Percentiles rank a stretch among this genome's conserved stretches.
phyloP scores from a whole-genome alignment of 2,329 filamentous ascomycete genomes.

The Xylaria sp. region DNA sequence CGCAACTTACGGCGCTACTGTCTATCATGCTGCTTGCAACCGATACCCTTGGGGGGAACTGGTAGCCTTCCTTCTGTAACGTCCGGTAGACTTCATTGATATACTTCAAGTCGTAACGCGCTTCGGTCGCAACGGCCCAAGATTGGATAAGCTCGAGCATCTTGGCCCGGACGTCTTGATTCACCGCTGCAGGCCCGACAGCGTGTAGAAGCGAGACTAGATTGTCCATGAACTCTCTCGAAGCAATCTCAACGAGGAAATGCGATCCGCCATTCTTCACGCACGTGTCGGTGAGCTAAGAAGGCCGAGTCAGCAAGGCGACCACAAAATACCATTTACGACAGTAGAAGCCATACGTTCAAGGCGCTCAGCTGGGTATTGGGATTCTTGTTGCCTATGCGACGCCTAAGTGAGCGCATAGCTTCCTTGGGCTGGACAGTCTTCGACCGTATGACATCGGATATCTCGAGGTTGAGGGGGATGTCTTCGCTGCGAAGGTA shows the following conservation, averaged over 20 bases:
- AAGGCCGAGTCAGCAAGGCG: constrained; percentile 10
- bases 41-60: constrained; percentile 79
- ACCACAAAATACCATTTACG: constrained; percentile 18
- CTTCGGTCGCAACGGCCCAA: constrained; percentile 87
- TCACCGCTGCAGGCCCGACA: constrained; percentile 66
- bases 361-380: constrained; percentile 94
- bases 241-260: constrained; percentile 92
- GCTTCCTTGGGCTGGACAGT: constrained; percentile 96
- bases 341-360: constrained; percentile 53
- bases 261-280: constrained; percentile 97
- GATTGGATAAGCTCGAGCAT: constrained; percentile 90
- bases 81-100: constrained; percentile 81
- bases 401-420: constrained; percentile 90
- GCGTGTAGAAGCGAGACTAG: constrained; percentile 83
- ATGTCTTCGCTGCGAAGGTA: constrained; percentile 74
- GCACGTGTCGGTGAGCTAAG: constrained; percentile 87
- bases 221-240: constrained; percentile 97
- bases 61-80: constrained; percentile 78
- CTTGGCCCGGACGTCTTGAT: constrained; percentile 79
- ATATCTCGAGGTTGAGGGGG: constrained; percentile 94
- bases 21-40: constrained; percentile 98
- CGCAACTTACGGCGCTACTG: constrained; percentile 74
- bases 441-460: constrained; percentile 94
- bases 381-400: constrained; percentile 95
- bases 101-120: constrained; percentile 75